These are phyloP conservation scores for Coccomyxa sp. DNA, from an alignment of 139 green algal genomes.

Conservation along the genomic window DNA sequence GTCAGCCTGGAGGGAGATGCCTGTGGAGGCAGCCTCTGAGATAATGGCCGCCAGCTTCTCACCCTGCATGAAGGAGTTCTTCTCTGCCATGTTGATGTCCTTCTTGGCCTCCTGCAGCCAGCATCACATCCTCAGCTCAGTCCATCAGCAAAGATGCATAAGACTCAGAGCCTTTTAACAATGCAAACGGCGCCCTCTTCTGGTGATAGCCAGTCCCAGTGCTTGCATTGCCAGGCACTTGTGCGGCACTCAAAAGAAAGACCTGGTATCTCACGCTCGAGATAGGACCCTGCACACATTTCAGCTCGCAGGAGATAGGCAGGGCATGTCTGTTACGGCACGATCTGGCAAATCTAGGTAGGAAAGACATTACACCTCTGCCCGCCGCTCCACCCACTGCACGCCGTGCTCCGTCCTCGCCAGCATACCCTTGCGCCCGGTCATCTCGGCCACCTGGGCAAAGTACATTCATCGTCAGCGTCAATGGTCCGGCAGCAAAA, in stretches of 20 bases:
- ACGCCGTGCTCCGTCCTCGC: slow-evolving; percentile 22
- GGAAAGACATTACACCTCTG: background rate
- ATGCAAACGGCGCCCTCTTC: no score
- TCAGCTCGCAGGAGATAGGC: no score
- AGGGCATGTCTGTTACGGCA: no score
- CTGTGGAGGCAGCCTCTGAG: slow-evolving; percentile 69
- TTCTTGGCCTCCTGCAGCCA: slow-evolving; percentile 20
- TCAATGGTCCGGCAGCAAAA: no score
- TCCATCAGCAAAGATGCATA: no score
- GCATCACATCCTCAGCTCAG: background rate
- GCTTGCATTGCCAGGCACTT: no score
- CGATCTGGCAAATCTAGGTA: no score
- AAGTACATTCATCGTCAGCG: no score
- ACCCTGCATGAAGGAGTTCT: slow-evolving; percentile 58
- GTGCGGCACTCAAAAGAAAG: no score
- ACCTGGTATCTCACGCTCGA: no score
- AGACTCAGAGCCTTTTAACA: background rate
- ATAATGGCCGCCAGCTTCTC: slow-evolving; percentile 70
- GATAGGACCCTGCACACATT: no score
- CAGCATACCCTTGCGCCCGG: slow-evolving; percentile 48
- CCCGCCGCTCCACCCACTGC: slow-evolving; percentile 15
- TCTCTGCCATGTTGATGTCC: slow-evolving; percentile 57
- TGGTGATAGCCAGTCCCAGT: no score
- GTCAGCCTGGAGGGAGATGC: slow-evolving; percentile 81
- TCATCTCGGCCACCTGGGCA: slow-evolving; percentile 63